phyloP scores from a whole-genome alignment of 805 yeast genomes.

The Candida glaebosa region DNA sequence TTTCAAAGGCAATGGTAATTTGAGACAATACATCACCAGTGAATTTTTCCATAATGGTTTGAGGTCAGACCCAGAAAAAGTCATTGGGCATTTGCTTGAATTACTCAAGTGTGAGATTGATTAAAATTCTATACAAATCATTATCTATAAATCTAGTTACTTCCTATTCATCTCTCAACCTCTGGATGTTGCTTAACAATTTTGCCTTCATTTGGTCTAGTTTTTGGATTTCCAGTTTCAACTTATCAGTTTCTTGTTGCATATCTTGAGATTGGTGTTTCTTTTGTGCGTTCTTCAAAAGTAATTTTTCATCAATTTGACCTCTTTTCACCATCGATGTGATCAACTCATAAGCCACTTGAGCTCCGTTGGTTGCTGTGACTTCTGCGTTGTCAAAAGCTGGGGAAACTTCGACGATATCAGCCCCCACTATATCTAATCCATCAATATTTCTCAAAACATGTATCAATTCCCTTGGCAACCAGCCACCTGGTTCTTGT shows the following conservation, averaged over 20 bases:
- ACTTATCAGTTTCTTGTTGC: conserved; percentile 6
- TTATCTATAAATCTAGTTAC: not conserved
- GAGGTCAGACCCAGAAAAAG: conserved; percentile 36
- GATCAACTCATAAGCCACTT: conserved; percentile 64
- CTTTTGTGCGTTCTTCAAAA: conserved; percentile 9
- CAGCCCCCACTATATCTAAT: conserved; percentile 52
- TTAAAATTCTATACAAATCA: conserved; percentile 15
- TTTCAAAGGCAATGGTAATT: conserved; percentile 29
- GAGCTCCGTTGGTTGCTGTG: conserved; percentile 68
- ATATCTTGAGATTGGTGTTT: conserved; percentile 5
- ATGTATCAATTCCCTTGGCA: conserved; percentile 52
- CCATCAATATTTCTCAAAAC: conserved; percentile 43
- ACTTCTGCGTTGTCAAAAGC: conserved; percentile 62
- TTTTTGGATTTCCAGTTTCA: conserved; percentile 6
- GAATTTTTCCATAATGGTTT: conserved; percentile 52
- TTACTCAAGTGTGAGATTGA: conserved; percentile 40
- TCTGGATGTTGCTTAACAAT: conserved; percentile 2
- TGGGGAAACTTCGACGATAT: conserved; percentile 60
- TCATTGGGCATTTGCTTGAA: conserved; percentile 37
- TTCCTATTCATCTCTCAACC: conserved; percentile 4
- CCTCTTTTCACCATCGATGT: conserved; percentile 72
- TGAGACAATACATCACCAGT: conserved; percentile 42
- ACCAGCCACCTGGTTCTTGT: conserved; percentile 57
- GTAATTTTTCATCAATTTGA: conserved; percentile 9
- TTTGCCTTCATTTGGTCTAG: conserved; percentile 7